phyloP scores from a whole-genome alignment of 148 eudicot genomes.

The Nepenthes gracilis region DNA sequence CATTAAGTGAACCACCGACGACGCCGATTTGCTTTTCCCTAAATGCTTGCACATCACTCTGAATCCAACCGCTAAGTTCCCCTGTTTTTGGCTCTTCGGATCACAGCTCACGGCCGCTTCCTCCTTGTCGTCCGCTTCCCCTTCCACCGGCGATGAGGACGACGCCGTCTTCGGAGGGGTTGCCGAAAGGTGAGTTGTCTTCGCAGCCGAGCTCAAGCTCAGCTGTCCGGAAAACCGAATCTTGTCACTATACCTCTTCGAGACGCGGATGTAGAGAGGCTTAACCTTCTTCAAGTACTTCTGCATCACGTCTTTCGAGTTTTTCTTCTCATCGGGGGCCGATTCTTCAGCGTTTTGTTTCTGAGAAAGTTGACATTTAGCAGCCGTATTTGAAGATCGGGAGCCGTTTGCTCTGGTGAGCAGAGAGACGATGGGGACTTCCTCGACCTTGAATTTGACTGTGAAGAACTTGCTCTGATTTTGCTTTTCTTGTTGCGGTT shows the following conservation, averaged over 20 bases:
- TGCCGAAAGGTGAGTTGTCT: background rate
- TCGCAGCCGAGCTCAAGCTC: slow-evolving; percentile 9
- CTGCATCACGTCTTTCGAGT: slow-evolving; percentile 47
- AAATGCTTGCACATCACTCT: slow-evolving; percentile 45
- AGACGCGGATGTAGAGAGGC: slow-evolving; percentile 50
- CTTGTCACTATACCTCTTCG: slow-evolving; percentile 29
- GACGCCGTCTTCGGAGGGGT: slow-evolving; percentile 7
- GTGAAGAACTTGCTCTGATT: slow-evolving; percentile 26
- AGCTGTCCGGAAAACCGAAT: slow-evolving; percentile 19
- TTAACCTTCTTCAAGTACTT: slow-evolving; percentile 62
- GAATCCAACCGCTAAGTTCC: slow-evolving; percentile 42
- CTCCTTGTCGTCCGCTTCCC: slow-evolving; percentile 3
- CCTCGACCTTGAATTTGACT: slow-evolving; percentile 45
- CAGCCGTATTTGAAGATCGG: background rate
- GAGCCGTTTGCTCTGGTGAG: slow-evolving; percentile 39
- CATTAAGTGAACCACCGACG: slow-evolving; percentile 20
- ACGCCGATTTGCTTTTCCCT: slow-evolving; percentile 51
- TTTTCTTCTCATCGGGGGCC: slow-evolving; percentile 18
- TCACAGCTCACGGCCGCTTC: slow-evolving; percentile 2
- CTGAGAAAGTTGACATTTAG: background rate
- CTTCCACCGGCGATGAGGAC: background rate
- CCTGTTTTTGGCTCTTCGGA: slow-evolving; percentile 17
- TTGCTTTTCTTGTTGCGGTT: background rate
- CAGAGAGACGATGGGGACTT: slow-evolving; percentile 47
- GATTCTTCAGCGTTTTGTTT: background rate